These are phyloP conservation scores for Leccinum variicolor DNA, from an alignment of 768 basidiomycete species.

Conservation along the genomic window DNA sequence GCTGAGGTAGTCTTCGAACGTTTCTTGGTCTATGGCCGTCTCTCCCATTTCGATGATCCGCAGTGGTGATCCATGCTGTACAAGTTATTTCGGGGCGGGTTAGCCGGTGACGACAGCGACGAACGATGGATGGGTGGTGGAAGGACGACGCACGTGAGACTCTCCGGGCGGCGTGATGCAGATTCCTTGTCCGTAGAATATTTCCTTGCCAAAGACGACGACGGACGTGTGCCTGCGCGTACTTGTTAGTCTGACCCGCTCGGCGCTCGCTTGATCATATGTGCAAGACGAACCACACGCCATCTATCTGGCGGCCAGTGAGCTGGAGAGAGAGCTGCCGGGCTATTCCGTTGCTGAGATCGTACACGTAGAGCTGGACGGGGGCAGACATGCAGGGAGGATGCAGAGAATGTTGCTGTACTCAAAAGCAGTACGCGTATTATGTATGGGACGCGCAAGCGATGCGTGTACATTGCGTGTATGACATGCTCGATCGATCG, in stretches of 20 bases:
- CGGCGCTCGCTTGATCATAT: too few species aligned
- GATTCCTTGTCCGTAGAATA: slow-evolving; percentile 92
- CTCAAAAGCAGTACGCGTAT: neutral
- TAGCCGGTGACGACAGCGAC: neutral
- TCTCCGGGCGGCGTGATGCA: slow-evolving; percentile 63
- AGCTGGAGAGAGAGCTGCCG: slow-evolving; percentile 73
- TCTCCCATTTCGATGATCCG: slow-evolving; percentile 73
- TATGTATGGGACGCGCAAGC: slow-evolving; percentile 17
- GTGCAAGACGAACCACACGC: slow-evolving; percentile 67
- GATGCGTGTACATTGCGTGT: neutral
- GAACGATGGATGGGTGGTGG: neutral
- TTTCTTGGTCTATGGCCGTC: slow-evolving; percentile 78
- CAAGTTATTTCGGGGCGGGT: neutral
- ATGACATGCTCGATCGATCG: neutral
- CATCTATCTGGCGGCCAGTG: slow-evolving; percentile 87
- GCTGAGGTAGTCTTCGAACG: slow-evolving; percentile 78
- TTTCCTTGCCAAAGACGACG: slow-evolving; percentile 80
- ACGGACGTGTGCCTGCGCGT: slow-evolving; percentile 83
- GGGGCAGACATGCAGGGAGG: slow-evolving; percentile 24
- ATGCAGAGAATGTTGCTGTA: slow-evolving; percentile 1
- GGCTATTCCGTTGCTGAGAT: slow-evolving; percentile 86
- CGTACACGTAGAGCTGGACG: slow-evolving; percentile 88
- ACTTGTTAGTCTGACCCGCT: too few species aligned
- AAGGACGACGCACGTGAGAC: slow-evolving; percentile 64
- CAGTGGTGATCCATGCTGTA: slow-evolving; percentile 71